phyloP scores from a whole-genome alignment of 1,284 basidiomycete species.

The Cutaneotrichosporon cyanovorans region DNA sequence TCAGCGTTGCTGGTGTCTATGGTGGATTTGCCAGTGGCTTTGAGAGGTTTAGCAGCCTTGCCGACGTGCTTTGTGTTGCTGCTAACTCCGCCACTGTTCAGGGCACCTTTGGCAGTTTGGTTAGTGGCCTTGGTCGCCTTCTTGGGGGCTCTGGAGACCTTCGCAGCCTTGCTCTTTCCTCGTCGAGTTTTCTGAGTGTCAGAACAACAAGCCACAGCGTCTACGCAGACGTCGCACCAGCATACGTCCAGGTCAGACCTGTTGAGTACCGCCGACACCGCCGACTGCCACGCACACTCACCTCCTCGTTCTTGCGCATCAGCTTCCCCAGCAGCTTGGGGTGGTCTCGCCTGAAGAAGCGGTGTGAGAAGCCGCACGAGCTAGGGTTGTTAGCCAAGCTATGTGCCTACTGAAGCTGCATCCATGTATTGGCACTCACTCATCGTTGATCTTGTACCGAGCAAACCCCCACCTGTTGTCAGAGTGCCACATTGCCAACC shows the following conservation, averaged over 20 bases:
- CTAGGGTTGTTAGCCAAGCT: background rate
- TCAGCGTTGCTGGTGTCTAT: too few relatives aligned
- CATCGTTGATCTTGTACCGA: slow-evolving; percentile 1
- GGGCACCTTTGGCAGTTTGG: background rate
- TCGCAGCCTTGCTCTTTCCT: background rate
- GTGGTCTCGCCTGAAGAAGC: slow-evolving; percentile 1
- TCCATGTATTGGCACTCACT: background rate
- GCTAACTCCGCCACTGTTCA: too few relatives aligned
- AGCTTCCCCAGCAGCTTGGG: slow-evolving; percentile 7
- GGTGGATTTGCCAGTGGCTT: too few relatives aligned
- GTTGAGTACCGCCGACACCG: too few relatives aligned
- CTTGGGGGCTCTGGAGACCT: background rate
- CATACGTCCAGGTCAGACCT: too few relatives aligned
- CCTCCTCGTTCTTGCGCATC: slow-evolving; percentile 1
- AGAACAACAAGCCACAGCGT: too few relatives aligned
- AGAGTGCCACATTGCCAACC: background rate
- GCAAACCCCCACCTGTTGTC: slow-evolving; percentile 14
- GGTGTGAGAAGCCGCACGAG: slow-evolving; percentile 11
- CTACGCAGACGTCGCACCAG: too few relatives aligned
- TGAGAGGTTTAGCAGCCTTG: too few relatives aligned
- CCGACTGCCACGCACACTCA: background rate
- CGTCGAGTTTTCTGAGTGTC: too few relatives aligned
- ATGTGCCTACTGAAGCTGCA: too few relatives aligned
- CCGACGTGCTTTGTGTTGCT: too few relatives aligned
- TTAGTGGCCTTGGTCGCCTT: background rate